Base-by-base conservation (phyloP, 345 rosid species). In the Carallia pectinifolia region DNA sequence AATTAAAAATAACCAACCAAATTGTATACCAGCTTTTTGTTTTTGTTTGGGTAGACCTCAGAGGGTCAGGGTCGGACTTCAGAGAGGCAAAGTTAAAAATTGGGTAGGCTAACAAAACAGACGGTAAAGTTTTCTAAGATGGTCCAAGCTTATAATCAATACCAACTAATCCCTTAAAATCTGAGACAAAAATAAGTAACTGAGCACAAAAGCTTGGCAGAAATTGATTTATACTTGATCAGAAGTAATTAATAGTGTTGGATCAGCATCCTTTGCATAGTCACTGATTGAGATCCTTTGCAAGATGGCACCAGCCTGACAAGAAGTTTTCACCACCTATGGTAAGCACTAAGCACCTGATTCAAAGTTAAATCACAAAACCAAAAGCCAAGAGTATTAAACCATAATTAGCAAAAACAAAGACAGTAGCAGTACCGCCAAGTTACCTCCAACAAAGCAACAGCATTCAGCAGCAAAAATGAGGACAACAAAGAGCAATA, bases 301-400 rank as follows among this genome's bases (percentile, higher is more conserved):
- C 78, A 76, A 72, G 78, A 88, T 88, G 83, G 95, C 89, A 74
- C 84, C 90, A 79, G 91, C 93, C 97, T 91, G 97, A 81, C 73
- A 83, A 81, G 77, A 80, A 64, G 52, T 76, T 69, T 77, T 64
- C 18, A 76, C 58, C 75, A 72, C 71, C 65, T 59, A 73, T 69
- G 54, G 59, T 72, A 74, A 81, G 84, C 36, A 68, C 47, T 71
- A 74, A 81, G 83, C 38, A 64, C 54, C 71, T 34, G 33, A 60
- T 52, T 66, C 63, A 62, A 75, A 34, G 4, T 44, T 66, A 36
- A 65, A 65, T 33, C 39, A 8, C 60, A 61, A 31, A 59, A 34
- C 61, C 65, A 34, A 65, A 72, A 37, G 53, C 23, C 33, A 69
- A 70, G 19, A 69, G 53, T 9, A 62, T 27, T 7, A 47, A 62